Evolutionary conservation across 371 early-diverging fungal genomes (phyloP).

Genomic region (Apophysomyces elegans): DNA sequence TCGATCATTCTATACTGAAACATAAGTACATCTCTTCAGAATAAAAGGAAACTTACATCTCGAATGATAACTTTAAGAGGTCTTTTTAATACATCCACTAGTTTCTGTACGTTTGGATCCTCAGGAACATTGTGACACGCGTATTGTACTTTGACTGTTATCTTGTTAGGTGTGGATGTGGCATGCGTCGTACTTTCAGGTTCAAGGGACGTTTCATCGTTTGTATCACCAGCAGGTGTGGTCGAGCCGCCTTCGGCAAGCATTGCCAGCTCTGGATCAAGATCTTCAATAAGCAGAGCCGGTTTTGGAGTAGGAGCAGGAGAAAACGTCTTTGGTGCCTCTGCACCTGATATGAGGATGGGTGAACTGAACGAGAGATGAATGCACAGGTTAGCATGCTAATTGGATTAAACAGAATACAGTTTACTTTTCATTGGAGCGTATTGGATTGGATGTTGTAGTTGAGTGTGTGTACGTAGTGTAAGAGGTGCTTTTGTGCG

Average conservation of each 20-base stretch:
- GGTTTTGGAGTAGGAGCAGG: not conserved
- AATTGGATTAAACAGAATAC: not conserved
- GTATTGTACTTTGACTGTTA: conserved; percentile 37
- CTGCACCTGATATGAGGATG: not conserved
- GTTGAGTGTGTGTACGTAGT: not conserved
- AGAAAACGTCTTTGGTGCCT: not conserved
- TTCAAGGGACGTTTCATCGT: not conserved
- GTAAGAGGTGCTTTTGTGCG: not conserved
- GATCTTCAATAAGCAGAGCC: conserved; percentile 25
- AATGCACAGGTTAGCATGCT: not conserved
- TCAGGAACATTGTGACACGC: conserved; percentile 8
- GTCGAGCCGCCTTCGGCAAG: conserved; percentile 1
- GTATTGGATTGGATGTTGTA: not conserved
- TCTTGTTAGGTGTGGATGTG: conserved; percentile 25
- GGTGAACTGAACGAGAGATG: not conserved
- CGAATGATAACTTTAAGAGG: conserved; percentile 39
- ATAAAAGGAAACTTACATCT: conserved; percentile 31
- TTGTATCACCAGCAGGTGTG: not conserved
- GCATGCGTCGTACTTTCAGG: not conserved
- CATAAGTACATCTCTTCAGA: not conserved
- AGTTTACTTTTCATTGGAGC: not conserved
- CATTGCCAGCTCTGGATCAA: conserved; percentile 45
- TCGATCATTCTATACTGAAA: conserved; percentile 31
- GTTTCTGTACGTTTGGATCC: not conserved
- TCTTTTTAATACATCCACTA: conserved; percentile 23